Percentiles rank a stretch among this genome's conserved stretches.
Evolutionary conservation across 805 yeast genomes (phyloP).

Genomic region (Candida manassasensis): DNA sequence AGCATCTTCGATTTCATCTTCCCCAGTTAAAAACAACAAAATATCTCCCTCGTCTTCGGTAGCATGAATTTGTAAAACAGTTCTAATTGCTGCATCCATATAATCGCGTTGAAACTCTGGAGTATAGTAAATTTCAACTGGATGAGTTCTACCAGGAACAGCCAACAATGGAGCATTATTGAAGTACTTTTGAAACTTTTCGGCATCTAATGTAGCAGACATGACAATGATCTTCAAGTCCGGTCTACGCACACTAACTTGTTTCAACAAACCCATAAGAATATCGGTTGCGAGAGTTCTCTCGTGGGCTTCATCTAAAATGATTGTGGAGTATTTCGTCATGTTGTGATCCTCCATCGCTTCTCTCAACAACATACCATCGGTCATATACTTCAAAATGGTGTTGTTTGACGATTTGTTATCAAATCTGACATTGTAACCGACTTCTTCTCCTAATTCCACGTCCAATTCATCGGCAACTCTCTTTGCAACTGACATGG

Average conservation of each 20-base stretch:
- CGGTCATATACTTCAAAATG: slow-evolving; percentile 92
- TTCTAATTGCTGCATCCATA: slow-evolving; percentile 89
- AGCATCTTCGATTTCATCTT: slow-evolving; percentile 97
- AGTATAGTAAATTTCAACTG: slow-evolving; percentile 94
- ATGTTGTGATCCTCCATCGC: slow-evolving; percentile 95
- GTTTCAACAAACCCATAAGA: slow-evolving; percentile 88
- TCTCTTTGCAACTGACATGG: slow-evolving; percentile 96
- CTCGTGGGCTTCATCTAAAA: slow-evolving; percentile 97
- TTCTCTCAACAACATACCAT: slow-evolving; percentile 95
- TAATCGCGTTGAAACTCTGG: slow-evolving; percentile 96
- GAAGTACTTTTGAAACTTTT: slow-evolving; percentile 88
- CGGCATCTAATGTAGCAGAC: slow-evolving; percentile 98
- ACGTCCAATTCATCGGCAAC: slow-evolving; percentile 98
- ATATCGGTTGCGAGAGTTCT: slow-evolving; percentile 96
- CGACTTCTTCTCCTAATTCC: slow-evolving; percentile 86
- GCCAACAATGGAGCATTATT: slow-evolving; percentile 89
- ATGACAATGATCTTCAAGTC: slow-evolving; percentile 89
- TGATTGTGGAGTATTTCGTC: slow-evolving; percentile 78
- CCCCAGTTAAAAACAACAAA: slow-evolving; percentile 85
- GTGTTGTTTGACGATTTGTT: slow-evolving; percentile 80
- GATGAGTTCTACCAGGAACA: slow-evolving; percentile 97
- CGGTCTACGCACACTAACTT: slow-evolving; percentile 71
- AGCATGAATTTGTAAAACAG: slow-evolving; percentile 94
- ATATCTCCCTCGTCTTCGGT: slow-evolving; percentile 94
- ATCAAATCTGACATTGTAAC: slow-evolving; percentile 92